These are phyloP conservation scores for Rhizomucor miehei DNA, from an alignment of 371 early-diverging fungal species.

Conservation along the genomic window DNA sequence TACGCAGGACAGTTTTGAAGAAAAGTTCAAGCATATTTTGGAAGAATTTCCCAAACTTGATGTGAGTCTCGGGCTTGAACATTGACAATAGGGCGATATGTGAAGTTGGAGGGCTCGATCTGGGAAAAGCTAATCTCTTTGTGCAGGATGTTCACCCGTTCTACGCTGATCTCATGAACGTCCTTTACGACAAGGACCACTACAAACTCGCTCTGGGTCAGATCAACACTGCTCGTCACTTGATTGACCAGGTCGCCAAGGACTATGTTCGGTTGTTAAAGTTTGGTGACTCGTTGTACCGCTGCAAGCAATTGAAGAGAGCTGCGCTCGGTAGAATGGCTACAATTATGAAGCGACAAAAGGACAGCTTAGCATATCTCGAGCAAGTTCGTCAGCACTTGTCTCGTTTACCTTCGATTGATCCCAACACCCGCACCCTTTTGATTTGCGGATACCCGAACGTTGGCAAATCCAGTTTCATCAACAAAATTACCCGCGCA, in stretches of 20 bases:
- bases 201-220: slow-evolving; percentile 99
- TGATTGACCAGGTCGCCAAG: slow-evolving; percentile 96
- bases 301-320: slow-evolving; percentile 99
- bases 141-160: slow-evolving; percentile 98
- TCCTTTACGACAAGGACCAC: slow-evolving; percentile 99
- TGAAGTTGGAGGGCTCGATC: background rate
- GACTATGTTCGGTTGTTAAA: slow-evolving; percentile 98
- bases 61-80: slow-evolving; percentile 45
- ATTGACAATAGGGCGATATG: background rate
- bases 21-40: slow-evolving; percentile 92
- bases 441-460: slow-evolving; percentile 99
- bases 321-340: slow-evolving; percentile 99
- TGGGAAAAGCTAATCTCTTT: background rate
- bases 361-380: slow-evolving; percentile 96
- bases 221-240: slow-evolving; percentile 95
- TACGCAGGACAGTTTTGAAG: slow-evolving; percentile 97
- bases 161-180: slow-evolving; percentile 99
- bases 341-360: slow-evolving; percentile 99
- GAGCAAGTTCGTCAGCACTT: slow-evolving; percentile 99
- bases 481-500: slow-evolving; percentile 99
- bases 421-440: slow-evolving; percentile 98
- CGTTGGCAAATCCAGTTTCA: slow-evolving; percentile 99
- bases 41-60: slow-evolving; percentile 99
- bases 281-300: slow-evolving; percentile 99
- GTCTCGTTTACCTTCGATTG: slow-evolving; percentile 97